These are phyloP conservation scores for Gastroboletus turbinatus DNA, from an alignment of 1,284 basidiomycete species.

Conservation along the genomic window DNA sequence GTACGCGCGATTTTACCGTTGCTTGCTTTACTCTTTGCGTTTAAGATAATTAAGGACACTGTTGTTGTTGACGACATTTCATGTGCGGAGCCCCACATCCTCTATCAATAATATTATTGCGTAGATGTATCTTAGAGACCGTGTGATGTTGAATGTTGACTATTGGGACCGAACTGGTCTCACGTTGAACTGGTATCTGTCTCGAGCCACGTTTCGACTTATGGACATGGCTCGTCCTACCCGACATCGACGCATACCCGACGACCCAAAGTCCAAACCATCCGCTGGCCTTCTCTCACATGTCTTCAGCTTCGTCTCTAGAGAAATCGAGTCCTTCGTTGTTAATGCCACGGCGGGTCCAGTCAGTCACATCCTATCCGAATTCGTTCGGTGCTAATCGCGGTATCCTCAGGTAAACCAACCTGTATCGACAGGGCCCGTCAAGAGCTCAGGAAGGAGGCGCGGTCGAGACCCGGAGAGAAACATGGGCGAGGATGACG, in stretches of 20 bases:
- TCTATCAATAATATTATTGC: conserved; percentile 11
- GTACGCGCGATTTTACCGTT: conserved; percentile 13
- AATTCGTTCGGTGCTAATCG: conserved; percentile 4
- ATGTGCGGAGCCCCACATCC: neutral
- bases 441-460: conserved; percentile 8
- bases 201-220: neutral
- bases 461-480: conserved; percentile 7
- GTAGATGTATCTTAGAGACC: conserved; percentile 11
- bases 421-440: conserved; percentile 5
- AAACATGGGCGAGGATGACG: conserved; percentile 17
- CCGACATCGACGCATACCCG: conserved; percentile 11
- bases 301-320: conserved; percentile 67
- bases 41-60: conserved; percentile 15
- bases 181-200: conserved; percentile 9
- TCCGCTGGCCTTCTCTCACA: conserved; percentile 54
- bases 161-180: conserved; percentile 18
- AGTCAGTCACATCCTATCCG: conserved; percentile 16
- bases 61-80: conserved; percentile 5
- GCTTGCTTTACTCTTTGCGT: conserved; percentile 6
- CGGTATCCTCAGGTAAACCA: conserved; percentile 16
- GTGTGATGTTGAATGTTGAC: conserved; percentile 4
- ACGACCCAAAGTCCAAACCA: conserved; percentile 1
- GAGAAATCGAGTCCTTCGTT: conserved; percentile 69
- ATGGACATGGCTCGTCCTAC: conserved; percentile 11
- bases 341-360: conserved; percentile 53